A percentile compares a stretch with the other conserved stretches of the same genome.
Evolutionary conservation across 1,284 basidiomycete genomes (phyloP).

Genomic region (Apiotrichum mycotoxinovorans): DNA sequence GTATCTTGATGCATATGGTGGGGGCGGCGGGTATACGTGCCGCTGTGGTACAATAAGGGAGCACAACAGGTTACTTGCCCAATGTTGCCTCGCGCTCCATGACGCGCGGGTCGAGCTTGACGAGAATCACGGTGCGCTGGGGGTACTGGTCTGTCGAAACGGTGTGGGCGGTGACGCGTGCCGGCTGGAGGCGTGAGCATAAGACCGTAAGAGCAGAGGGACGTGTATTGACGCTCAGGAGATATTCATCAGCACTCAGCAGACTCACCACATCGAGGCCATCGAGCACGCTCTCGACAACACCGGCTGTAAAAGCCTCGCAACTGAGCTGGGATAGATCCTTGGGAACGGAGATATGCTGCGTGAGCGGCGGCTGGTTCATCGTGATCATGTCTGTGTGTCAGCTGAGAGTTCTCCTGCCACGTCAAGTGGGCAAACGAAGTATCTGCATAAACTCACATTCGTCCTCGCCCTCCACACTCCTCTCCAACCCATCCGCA

Average conservation of each 20-base stretch:
- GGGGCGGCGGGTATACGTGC: neutral
- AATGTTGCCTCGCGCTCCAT: slow-evolving; percentile 81
- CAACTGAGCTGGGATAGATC: slow-evolving; percentile 93
- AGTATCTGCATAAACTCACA: slow-evolving; percentile 63
- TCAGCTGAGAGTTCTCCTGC: neutral
- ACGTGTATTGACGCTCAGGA: no score
- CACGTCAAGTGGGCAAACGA: neutral
- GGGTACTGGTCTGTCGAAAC: slow-evolving; percentile 79
- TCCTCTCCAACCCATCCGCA: slow-evolving; percentile 92
- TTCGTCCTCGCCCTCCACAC: slow-evolving; percentile 92
- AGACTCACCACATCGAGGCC: slow-evolving; percentile 83
- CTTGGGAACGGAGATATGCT: slow-evolving; percentile 85
- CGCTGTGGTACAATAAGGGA: neutral
- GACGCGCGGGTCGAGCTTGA: slow-evolving; percentile 86
- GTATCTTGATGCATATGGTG: neutral
- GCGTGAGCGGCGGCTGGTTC: slow-evolving; percentile 88
- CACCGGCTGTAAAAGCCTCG: slow-evolving; percentile 92
- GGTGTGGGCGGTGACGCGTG: slow-evolving; percentile 92
- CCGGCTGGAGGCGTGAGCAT: slow-evolving; percentile 62
- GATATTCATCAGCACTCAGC: no score
- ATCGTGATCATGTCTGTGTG: slow-evolving; percentile 92
- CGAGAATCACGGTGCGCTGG: slow-evolving; percentile 81
- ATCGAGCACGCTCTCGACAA: slow-evolving; percentile 95
- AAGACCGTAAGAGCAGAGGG: neutral
- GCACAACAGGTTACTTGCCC: slow-evolving; percentile 33